Evolutionary conservation across 164 flowering plant species (phyloP).

Genomic region (Euptelea pleiosperma): DNA sequence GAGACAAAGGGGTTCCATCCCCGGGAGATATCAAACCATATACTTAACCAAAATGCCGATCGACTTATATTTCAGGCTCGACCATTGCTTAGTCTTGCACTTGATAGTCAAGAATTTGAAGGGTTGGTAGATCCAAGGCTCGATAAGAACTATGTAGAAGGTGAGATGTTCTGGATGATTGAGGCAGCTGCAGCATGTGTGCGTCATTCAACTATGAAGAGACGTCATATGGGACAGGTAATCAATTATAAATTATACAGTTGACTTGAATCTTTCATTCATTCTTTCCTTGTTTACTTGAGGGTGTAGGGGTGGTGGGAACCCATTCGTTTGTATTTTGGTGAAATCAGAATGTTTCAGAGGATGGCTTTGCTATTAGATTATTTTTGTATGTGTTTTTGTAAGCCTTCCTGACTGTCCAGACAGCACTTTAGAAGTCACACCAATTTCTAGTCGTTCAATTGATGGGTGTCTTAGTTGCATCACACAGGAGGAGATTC

Average conservation of each 20-base stretch:
- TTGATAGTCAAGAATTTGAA: constrained; percentile 48
- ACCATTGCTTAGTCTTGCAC: constrained; percentile 65
- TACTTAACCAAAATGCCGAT: neutral
- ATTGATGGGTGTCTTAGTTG: too few relatives aligned
- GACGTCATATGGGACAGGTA: constrained; percentile 94
- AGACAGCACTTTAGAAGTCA: too few relatives aligned
- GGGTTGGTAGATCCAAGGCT: constrained; percentile 70
- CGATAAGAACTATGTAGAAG: constrained; percentile 47
- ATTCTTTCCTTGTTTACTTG: too few relatives aligned
- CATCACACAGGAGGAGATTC: too few relatives aligned
- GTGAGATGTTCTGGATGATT: constrained; percentile 61
- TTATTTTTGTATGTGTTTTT: too few relatives aligned
- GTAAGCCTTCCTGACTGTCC: too few relatives aligned
- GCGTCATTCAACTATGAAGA: constrained; percentile 77
- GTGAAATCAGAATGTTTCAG: constrained; percentile 67
- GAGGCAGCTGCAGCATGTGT: constrained; percentile 53
- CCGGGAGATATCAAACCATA: neutral
- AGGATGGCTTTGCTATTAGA: constrained; percentile 96
- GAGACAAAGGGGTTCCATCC: neutral
- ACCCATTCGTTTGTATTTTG: neutral
- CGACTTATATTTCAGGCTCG: constrained; percentile 54
- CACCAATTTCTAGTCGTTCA: too few relatives aligned
- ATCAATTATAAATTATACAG: too few relatives aligned
- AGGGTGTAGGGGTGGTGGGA: too few relatives aligned
- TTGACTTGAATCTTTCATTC: too few relatives aligned